Conservation (phyloP, 306 rosid genomes). For the Gynostemma pentaphyllum region DNA sequence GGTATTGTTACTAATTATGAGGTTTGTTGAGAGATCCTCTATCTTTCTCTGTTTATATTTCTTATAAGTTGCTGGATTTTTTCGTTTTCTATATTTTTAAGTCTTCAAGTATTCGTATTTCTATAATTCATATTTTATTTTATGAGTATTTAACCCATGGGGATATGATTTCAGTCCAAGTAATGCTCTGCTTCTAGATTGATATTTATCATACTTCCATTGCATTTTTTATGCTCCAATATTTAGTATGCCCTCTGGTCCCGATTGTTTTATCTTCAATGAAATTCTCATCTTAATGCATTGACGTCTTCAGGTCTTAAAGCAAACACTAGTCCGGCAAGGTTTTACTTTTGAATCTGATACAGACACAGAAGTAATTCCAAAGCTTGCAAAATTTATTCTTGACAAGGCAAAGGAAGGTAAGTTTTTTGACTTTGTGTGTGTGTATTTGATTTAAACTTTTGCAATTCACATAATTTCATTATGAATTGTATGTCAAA, state of each 20-base stretch:
- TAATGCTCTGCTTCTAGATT: not conserved
- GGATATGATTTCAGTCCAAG: not conserved
- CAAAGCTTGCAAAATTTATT: conserved; percentile 90
- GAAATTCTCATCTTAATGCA: not conserved
- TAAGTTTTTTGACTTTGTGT: conserved; percentile 13
- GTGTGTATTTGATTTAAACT: no score
- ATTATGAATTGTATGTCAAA: not conserved
- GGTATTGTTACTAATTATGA: conserved; percentile 83
- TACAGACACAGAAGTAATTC: conserved; percentile 95
- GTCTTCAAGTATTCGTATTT: not conserved
- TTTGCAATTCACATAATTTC: not conserved
- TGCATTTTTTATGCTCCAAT: not conserved
- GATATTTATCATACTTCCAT: not conserved
- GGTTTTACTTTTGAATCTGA: conserved; percentile 85
- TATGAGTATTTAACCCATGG: not conserved
- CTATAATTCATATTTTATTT: not conserved
- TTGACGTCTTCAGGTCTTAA: conserved; percentile 59
- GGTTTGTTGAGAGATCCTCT: conserved; percentile 29
- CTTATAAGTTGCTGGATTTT: not conserved
- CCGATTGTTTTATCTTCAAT: not conserved
- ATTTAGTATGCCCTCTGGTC: not conserved
- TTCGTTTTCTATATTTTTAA: not conserved
- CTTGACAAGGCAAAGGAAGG: conserved; percentile 84
- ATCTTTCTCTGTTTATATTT: not conserved
- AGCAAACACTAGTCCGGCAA: conserved; percentile 68